Conservation (phyloP, 2,329 filamentous ascomycete genomes). For the Thelonectria blattea region DNA sequence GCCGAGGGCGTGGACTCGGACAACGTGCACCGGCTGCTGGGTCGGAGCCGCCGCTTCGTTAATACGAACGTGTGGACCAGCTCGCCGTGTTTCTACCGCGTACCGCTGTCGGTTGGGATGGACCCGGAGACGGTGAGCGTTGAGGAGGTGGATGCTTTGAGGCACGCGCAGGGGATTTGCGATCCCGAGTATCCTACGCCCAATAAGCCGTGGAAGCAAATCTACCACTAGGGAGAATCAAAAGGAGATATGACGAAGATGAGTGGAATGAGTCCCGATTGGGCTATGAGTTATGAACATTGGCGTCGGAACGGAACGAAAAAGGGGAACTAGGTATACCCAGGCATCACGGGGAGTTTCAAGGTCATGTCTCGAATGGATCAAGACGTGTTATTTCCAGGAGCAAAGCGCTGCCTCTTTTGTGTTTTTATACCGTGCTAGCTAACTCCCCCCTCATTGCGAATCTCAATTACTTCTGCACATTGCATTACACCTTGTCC, state of each 20-base stretch:
- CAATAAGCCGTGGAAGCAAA: conserved; percentile 35
- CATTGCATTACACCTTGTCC: conserved; percentile 6
- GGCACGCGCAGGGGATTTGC: conserved; percentile 31
- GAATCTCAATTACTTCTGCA: conserved; percentile 7
- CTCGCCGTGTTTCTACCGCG: conserved; percentile 45
- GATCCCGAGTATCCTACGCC: conserved; percentile 38
- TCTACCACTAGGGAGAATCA: conserved; percentile 18
- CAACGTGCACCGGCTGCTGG: conserved; percentile 45
- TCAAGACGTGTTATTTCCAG: neutral
- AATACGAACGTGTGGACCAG: conserved; percentile 51
- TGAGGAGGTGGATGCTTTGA: conserved; percentile 33
- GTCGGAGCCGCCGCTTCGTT: conserved; percentile 31
- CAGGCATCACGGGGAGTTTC: neutral
- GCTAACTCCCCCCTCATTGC: neutral
- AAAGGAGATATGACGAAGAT: neutral
- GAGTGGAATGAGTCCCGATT: neutral
- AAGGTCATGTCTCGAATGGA: neutral
- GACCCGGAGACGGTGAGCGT: conserved; percentile 36
- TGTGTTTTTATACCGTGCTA: neutral
- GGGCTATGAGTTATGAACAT: neutral
- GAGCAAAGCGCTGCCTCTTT: neutral
- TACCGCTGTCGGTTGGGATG: neutral
- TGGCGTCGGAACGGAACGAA: neutral
- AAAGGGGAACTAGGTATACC: neutral
- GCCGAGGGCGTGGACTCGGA: conserved; percentile 57